phyloP scores from a whole-genome alignment of 1,284 basidiomycete species.

The Puccinia polysora region DNA sequence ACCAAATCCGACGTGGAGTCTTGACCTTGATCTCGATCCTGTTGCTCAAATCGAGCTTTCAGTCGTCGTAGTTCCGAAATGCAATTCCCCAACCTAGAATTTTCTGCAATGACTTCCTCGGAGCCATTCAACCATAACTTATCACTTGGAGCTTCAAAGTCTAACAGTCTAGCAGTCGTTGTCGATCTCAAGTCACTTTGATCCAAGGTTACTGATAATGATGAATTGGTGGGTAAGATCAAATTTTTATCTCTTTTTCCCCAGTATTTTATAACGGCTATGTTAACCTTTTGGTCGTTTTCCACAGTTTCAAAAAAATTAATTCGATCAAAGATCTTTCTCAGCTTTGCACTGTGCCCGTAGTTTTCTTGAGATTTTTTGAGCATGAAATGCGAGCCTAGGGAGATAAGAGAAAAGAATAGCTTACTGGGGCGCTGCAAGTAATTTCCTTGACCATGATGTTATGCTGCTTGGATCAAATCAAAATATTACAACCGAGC shows the following conservation, averaged over 20 bases:
- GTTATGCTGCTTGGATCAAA: too few species aligned
- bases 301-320: too few species aligned
- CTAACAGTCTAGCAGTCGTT: slow-evolving; percentile 82
- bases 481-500: too few species aligned
- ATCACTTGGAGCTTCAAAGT: slow-evolving; percentile 65
- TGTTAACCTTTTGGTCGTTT: too few species aligned
- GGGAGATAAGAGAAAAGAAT: too few species aligned
- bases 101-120: slow-evolving; percentile 79
- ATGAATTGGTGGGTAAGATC: slow-evolving; percentile 95
- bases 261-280: slow-evolving; percentile 60
- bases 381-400: background rate
- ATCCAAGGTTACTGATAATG: slow-evolving; percentile 90
- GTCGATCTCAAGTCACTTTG: slow-evolving; percentile 93
- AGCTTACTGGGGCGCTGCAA: slow-evolving; percentile 48
- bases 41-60: slow-evolving; percentile 68
- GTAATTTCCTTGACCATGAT: slow-evolving; percentile 46
- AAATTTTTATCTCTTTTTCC: slow-evolving; percentile 93
- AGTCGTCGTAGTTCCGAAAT: slow-evolving; percentile 80
- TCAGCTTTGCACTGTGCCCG: too few species aligned
- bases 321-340: too few species aligned
- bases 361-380: slow-evolving; percentile 1
- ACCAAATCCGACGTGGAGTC: background rate
- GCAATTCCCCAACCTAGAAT: slow-evolving; percentile 75
- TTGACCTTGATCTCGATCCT: background rate
- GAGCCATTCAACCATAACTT: slow-evolving; percentile 89